Evolutionary conservation across 2,329 filamentous ascomycete species (phyloP).

Genomic region (Beauveria scarabaeidicola): DNA sequence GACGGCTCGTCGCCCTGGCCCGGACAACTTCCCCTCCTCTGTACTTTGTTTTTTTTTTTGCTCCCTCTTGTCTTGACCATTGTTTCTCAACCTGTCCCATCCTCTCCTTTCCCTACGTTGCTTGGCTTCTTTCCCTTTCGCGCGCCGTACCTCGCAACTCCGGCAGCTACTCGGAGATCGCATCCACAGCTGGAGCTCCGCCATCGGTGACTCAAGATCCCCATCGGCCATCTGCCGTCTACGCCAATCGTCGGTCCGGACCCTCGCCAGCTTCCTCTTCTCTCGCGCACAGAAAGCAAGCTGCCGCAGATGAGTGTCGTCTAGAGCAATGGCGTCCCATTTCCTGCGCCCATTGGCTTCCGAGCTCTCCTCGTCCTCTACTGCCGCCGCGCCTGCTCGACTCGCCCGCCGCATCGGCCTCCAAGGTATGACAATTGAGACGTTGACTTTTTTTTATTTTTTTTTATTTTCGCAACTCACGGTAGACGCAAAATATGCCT

Average conservation of each 20-base stretch:
- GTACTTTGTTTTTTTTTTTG: background rate
- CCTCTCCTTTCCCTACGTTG: background rate
- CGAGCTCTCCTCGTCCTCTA: slow-evolving; percentile 21
- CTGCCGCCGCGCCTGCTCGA: slow-evolving; percentile 14
- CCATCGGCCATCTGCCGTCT: background rate
- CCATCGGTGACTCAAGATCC: slow-evolving; percentile 8
- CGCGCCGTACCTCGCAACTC: background rate
- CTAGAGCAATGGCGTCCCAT: slow-evolving; percentile 25
- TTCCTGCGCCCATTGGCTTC: slow-evolving; percentile 26
- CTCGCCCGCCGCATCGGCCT: slow-evolving; percentile 19
- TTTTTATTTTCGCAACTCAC: no score
- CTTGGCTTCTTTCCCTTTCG: background rate
- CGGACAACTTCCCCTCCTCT: slow-evolving; percentile 3
- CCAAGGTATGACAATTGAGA: slow-evolving; percentile 16
- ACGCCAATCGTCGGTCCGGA: background rate
- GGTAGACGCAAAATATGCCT: background rate
- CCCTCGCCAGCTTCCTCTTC: background rate
- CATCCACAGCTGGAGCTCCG: slow-evolving; percentile 2
- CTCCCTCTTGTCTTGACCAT: background rate
- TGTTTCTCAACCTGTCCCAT: background rate
- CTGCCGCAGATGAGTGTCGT: slow-evolving; percentile 22
- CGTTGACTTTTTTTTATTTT: no score
- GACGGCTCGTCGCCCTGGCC: background rate
- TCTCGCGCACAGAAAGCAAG: background rate
- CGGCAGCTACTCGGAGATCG: slow-evolving; percentile 4